Evolutionary conservation across 2,329 filamentous ascomycete species (phyloP).

Genomic region (Pseudocercospora musae): DNA sequence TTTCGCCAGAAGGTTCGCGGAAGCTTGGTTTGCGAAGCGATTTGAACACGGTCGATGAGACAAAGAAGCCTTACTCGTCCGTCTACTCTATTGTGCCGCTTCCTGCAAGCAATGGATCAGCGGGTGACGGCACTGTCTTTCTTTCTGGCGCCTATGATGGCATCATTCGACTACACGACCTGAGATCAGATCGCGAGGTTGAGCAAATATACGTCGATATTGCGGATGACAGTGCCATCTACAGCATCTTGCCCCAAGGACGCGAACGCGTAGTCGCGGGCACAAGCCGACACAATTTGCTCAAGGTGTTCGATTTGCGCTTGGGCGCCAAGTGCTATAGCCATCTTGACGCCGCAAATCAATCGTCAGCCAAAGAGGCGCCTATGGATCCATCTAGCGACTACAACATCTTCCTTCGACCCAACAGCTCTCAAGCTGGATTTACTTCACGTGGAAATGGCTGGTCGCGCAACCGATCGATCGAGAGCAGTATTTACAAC

Average conservation of each 20-base stretch:
- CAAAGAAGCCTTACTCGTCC: constrained; percentile 38
- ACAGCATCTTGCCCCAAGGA: constrained; percentile 56
- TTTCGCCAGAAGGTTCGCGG: constrained; percentile 40
- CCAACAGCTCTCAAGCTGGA: constrained; percentile 24
- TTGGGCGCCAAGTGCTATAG: constrained; percentile 38
- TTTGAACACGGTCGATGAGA: constrained; percentile 15
- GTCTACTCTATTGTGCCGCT: constrained; percentile 48
- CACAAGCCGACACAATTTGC: constrained; percentile 53
- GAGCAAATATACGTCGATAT: constrained; percentile 52
- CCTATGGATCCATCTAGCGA: constrained; percentile 12
- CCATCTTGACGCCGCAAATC: constrained; percentile 27
- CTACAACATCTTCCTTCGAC: constrained; percentile 49
- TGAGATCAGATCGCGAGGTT: constrained; percentile 50
- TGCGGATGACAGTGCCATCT: constrained; percentile 57
- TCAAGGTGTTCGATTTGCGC: constrained; percentile 63
- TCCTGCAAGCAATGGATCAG: constrained; percentile 28
- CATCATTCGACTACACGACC: constrained; percentile 57
- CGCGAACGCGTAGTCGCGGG: constrained; percentile 57
- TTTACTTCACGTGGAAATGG: constrained; percentile 23
- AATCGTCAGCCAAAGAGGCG: background rate
- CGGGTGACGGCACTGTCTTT: constrained; percentile 50
- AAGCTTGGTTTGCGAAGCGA: constrained; percentile 38
- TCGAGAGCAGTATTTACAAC: constrained; percentile 47
- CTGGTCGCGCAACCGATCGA: constrained; percentile 22
- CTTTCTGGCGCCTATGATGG: constrained; percentile 61